Evolutionary conservation across 2,329 filamentous ascomycete species (phyloP), one percentile per base, ranked within the genome.

Genomic region (Pochonia chlamydosporia): DNA sequence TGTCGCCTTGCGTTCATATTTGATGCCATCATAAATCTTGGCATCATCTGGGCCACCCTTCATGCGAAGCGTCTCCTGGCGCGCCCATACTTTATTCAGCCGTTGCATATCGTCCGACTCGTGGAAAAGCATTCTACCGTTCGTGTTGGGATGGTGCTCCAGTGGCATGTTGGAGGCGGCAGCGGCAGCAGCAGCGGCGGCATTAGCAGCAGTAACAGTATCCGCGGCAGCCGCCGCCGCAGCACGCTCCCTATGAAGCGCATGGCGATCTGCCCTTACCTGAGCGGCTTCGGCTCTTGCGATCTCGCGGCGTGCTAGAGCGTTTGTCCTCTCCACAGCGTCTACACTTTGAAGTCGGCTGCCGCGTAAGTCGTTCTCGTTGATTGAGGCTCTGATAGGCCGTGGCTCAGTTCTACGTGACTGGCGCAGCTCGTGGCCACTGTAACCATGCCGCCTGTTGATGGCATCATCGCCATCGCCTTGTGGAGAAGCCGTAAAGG

Each of bases 1-100:
- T 4, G 64, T 80, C 26, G 71, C 62, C 63, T 82, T 83, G 46
- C 79, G 74, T 61, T 82, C 78, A 53, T 84, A 85, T 59, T 79
- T 82, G 57, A 82, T 65, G 21, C 79, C 80, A 23, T 71, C 70
- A 54, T 79, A 74, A 14, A 79, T 74, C 62, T 79, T 84, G 46
- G 74, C 72, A 20, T 81, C 75, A 14, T 81, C 71, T 9, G 66
- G 61, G 3, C 63, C 68, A 6, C 63, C 63, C 30, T 66, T 67
- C 46, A 71, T 62, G 3, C 74, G 66, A 9, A 73, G 62, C 3
- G 67, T 67, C 56, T 81, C 77, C 52, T 81, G 76, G 1, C 71
- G 66, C 0, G 67, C 71, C 78, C 78, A 82, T 1, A 81, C 70
- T 50, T 72, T 71, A 52, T 81, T 77, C 20, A 81, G 67, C 2